Evolutionary conservation across 768 basidiomycete species (phyloP).

Genomic region (Mycena vulgaris): DNA sequence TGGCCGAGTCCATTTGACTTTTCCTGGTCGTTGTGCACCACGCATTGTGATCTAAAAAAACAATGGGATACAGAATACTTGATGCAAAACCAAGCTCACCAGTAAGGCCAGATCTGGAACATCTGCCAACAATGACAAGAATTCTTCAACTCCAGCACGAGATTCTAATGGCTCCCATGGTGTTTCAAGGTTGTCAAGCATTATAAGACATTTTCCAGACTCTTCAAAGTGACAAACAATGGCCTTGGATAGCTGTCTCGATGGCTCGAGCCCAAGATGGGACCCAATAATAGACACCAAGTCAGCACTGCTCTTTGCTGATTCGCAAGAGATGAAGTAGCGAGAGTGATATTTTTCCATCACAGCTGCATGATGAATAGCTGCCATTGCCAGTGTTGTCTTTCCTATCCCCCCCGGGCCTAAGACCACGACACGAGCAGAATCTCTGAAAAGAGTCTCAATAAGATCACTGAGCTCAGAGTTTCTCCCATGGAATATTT

Average conservation of each 20-base stretch:
- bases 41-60: constrained; percentile 20
- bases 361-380: background rate
- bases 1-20: constrained; percentile 24
- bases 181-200: constrained; percentile 33
- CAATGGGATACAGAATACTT: background rate
- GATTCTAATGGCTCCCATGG: too few relatives aligned
- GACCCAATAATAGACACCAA: background rate
- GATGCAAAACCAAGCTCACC: background rate
- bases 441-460: background rate
- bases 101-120: constrained; percentile 19
- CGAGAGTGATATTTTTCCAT: constrained; percentile 6
- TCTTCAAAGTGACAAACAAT: background rate
- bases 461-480: background rate
- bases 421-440: background rate
- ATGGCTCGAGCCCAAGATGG: too few relatives aligned
- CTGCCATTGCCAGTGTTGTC: too few relatives aligned
- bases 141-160: too few relatives aligned
- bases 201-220: background rate
- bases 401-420: constrained; percentile 7
- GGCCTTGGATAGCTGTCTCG: background rate
- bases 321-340: constrained; percentile 29
- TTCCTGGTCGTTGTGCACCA: constrained; percentile 15
- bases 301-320: background rate
- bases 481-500: constrained; percentile 6
- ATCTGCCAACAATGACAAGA: too few relatives aligned